Evolutionary conservation across 2,329 filamentous ascomycete species (phyloP).

Genomic region (Leptographium procerum): DNA sequence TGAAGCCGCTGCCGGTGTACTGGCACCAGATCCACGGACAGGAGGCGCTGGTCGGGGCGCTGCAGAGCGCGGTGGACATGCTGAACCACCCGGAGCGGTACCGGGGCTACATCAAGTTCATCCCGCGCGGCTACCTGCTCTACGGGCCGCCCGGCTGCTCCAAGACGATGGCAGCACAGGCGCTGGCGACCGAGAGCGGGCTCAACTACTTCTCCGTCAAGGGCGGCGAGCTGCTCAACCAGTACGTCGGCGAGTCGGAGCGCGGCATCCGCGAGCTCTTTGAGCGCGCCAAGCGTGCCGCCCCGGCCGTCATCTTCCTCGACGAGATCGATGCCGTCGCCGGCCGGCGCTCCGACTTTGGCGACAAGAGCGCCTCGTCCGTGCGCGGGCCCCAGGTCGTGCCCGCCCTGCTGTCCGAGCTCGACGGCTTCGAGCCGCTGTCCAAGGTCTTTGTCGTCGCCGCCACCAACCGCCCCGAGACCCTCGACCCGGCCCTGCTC

Average conservation of each 20-base stretch:
- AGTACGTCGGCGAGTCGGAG: slow-evolving; percentile 95
- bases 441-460: slow-evolving; percentile 78
- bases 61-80: slow-evolving; percentile 39
- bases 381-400: slow-evolving; percentile 64
- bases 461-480: slow-evolving; percentile 82
- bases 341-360: slow-evolving; percentile 37
- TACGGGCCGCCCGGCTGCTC: slow-evolving; percentile 92
- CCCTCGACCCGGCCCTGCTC: slow-evolving; percentile 75
- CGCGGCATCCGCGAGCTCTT: slow-evolving; percentile 77
- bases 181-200: slow-evolving; percentile 78
- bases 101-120: slow-evolving; percentile 22
- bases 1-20: slow-evolving; percentile 74
- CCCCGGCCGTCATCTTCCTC: slow-evolving; percentile 90
- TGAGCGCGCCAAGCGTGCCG: slow-evolving; percentile 70
- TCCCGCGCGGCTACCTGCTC: slow-evolving; percentile 69
- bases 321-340: slow-evolving; percentile 89
- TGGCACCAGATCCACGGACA: slow-evolving; percentile 89
- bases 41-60: slow-evolving; percentile 55
- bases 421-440: slow-evolving; percentile 85
- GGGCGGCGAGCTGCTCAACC: slow-evolving; percentile 84
- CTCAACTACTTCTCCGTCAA: slow-evolving; percentile 94
- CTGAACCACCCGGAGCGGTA: slow-evolving; percentile 19
- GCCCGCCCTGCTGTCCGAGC: slow-evolving; percentile 82
- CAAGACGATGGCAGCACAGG: slow-evolving; percentile 86
- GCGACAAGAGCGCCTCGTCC: slow-evolving; percentile 23